Percentiles rank a stretch among this genome's conserved stretches.
Evolutionary conservation across 2,329 filamentous ascomycete species (phyloP).

Genomic region (Capronia coronata): DNA sequence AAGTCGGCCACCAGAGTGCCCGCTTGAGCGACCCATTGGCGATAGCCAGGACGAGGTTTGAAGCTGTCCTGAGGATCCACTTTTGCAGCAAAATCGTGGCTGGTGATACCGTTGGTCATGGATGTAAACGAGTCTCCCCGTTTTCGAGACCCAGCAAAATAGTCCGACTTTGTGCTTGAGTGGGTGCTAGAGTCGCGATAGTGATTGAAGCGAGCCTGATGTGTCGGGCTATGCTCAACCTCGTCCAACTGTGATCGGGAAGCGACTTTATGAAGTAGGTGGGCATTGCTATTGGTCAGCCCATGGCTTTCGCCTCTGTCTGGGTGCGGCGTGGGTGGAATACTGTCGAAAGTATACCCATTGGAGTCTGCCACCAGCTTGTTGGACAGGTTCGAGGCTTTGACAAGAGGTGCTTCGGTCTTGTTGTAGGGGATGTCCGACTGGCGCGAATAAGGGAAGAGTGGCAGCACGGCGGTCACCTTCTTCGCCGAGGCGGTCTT

Average conservation of each 20-base stretch:
- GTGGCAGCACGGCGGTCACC: conserved; percentile 86
- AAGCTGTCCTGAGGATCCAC: conserved; percentile 50
- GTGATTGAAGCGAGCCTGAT: conserved; percentile 37
- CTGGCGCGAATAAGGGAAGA: conserved; percentile 95
- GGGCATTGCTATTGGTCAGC: conserved; percentile 64
- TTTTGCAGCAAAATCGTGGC: conserved; percentile 47
- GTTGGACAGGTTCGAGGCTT: conserved; percentile 47
- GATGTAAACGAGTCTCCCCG: conserved; percentile 24
- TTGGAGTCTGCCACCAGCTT: conserved; percentile 32
- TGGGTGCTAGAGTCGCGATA: conserved; percentile 35
- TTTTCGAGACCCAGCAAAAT: conserved; percentile 31
- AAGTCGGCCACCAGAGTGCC: conserved; percentile 92
- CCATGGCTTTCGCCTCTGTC: conserved; percentile 61
- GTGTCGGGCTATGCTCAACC: conserved; percentile 42
- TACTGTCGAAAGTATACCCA: conserved; percentile 83
- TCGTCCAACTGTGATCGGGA: conserved; percentile 60
- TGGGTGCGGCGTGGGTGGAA: conserved; percentile 75
- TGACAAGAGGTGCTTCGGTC: conserved; percentile 76
- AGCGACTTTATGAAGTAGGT: conserved; percentile 65
- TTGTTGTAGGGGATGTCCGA: conserved; percentile 97
- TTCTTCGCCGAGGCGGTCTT: conserved; percentile 86
- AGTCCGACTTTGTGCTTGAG: conserved; percentile 32
- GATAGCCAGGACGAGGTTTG: conserved; percentile 85
- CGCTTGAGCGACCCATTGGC: conserved; percentile 97
- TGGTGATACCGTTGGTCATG: conserved; percentile 47